These are phyloP conservation scores for Saccharomyces hybrid DNA, from an alignment of 1,139 yeast species.

Conservation along the genomic window DNA sequence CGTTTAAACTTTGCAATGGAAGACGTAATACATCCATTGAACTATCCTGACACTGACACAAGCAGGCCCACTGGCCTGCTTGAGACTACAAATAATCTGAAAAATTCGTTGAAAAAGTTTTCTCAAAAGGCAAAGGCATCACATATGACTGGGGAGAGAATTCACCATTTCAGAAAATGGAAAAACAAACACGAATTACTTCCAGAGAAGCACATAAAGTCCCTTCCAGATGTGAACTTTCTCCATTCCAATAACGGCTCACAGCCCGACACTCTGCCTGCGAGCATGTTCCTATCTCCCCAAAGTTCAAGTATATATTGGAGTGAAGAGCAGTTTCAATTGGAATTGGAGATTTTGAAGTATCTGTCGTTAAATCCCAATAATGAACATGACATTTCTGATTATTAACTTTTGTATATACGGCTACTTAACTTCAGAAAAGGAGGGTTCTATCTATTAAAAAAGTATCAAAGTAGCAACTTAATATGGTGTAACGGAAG, in stretches of 20 bases:
- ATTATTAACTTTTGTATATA: neutral
- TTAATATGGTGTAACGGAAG: neutral
- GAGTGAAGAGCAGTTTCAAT: neutral
- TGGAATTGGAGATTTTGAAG: neutral
- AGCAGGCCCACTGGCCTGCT: neutral
- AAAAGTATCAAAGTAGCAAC: neutral
- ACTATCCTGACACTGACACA: neutral
- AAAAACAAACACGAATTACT: neutral
- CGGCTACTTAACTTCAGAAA: neutral
- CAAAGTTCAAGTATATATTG: neutral
- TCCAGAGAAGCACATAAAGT: neutral
- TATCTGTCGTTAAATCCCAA: neutral
- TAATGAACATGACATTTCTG: neutral
- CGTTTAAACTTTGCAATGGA: neutral
- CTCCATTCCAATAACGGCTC: neutral
- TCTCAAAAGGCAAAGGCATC: neutral
- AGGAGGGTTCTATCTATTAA: neutral
- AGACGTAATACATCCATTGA: neutral
- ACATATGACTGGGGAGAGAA: neutral
- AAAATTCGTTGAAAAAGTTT: neutral
- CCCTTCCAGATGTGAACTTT: neutral
- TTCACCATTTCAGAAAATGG: neutral
- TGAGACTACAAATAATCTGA: neutral
- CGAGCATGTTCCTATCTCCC: neutral
- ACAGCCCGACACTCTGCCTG: neutral